Evolutionary conservation across 192 early-diverging fungal genomes (phyloP), one percentile per base, ranked within the genome.

Genomic region (Backusella westeae): DNA sequence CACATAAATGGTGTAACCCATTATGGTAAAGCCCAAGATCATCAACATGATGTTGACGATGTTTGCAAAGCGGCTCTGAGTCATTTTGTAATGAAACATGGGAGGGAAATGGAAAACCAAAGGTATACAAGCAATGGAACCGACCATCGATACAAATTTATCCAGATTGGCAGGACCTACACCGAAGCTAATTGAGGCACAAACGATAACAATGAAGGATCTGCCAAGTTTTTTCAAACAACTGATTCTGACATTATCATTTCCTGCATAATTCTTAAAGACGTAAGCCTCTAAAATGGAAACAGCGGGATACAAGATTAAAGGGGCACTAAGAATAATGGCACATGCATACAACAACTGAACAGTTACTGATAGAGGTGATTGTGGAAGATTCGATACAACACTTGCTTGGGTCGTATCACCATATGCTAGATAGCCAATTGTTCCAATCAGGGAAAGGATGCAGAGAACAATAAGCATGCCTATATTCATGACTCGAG

Each of bases 91-190:
- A 77, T 97, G 94, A 85, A 97, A 93, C 81, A 96, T 79, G 66
- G 59, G 72, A 14, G 95, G 95, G 82, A 94, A 96, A 72, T 95
- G 90, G 36, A 97, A 95, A 53, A 84, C 85, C 66, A 92, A 79
- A n/a, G 91, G 91, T 59, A 87, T 86, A 66, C 87, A 92, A 0
- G 93, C 90, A 72, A 94, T 85, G 76, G 90, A 93, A 3, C 95
- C 94, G 23, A 97, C 91, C 23, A 96, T 86, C 15, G 87, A 89
- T 46, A 96, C 94, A 83, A 95, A 92, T 78, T 94, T 92, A 82
- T 96, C 93, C 19, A 97, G 85, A 70, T 92, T 87, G 17, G 80
- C 77, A 59, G 89, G 84, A 8, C 86, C 86, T 19, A 93, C 93
- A 53, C 84, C 82, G 75, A 90, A 91, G 38, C 92, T 89, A 34